phyloP scores from a whole-genome alignment of 805 yeast genomes.

The Trichomonascus vanleenenianus region DNA sequence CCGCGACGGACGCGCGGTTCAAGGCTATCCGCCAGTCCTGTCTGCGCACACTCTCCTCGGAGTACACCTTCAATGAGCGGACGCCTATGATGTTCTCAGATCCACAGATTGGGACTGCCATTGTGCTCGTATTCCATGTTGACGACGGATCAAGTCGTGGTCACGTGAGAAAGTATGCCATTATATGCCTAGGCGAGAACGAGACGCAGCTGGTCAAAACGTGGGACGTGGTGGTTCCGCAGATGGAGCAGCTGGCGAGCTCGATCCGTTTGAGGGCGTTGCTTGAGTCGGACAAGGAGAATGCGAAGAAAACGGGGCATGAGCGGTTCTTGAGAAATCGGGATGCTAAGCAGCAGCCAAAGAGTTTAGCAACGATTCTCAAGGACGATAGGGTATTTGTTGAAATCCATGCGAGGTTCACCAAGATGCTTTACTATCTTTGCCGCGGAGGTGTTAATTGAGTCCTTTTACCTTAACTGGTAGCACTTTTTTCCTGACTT shows the following conservation, averaged over 20 bases:
- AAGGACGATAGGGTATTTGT: slow-evolving; percentile 12
- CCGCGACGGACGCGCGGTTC: slow-evolving; percentile 20
- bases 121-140: slow-evolving; percentile 18
- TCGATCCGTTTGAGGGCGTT: slow-evolving; percentile 14
- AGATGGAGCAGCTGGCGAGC: slow-evolving; percentile 14
- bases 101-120: slow-evolving; percentile 18
- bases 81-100: slow-evolving; percentile 22
- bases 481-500: no score
- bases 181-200: slow-evolving; percentile 19
- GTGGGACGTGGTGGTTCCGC: slow-evolving; percentile 18
- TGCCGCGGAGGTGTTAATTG: no score
- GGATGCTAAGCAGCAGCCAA: slow-evolving; percentile 9
- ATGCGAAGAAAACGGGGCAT: slow-evolving; percentile 8
- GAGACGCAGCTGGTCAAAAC: slow-evolving; percentile 14
- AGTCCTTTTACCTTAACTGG: no score
- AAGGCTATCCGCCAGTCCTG: slow-evolving; percentile 23
- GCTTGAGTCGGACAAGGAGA: slow-evolving; percentile 7
- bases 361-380: slow-evolving; percentile 13
- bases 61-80: slow-evolving; percentile 19
- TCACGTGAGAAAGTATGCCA: slow-evolving; percentile 18
- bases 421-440: neutral
- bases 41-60: slow-evolving; percentile 19
- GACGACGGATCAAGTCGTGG: slow-evolving; percentile 21
- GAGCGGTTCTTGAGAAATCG: slow-evolving; percentile 16
- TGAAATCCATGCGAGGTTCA: slow-evolving; percentile 6